Conservation (phyloP, 2,329 filamentous ascomycete genomes). For the Penicillium sp. region DNA sequence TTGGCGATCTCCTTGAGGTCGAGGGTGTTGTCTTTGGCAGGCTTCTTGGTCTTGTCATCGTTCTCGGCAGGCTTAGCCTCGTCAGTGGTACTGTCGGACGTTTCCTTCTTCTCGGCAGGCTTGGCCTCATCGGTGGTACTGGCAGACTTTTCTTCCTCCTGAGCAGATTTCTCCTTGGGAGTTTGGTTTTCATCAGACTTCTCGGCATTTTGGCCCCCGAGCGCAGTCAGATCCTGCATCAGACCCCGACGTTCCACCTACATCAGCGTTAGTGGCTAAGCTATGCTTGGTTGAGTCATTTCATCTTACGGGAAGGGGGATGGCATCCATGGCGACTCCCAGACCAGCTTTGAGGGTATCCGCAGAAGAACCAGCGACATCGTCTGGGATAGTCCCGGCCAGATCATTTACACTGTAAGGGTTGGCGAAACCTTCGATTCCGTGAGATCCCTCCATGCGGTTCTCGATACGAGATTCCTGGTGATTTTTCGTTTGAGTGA, state of each 20-base stretch:
- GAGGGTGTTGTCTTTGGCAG: slow-evolving; percentile 4
- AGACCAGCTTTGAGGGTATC: neutral
- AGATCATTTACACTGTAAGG: neutral
- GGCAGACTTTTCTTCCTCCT: too few species aligned
- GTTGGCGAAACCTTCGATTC: neutral
- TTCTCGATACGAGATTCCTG: too few species aligned
- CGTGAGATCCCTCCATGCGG: too few species aligned
- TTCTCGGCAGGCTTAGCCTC: neutral
- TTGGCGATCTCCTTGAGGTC: slow-evolving; percentile 9
- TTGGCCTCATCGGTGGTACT: too few species aligned
- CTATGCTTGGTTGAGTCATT: neutral
- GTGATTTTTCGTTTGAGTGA: neutral
- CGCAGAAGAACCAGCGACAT: neutral
- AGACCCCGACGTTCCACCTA: neutral
- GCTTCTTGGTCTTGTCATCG: neutral
- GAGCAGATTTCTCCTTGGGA: too few species aligned
- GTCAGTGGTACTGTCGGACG: neutral
- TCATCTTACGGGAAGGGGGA: neutral
- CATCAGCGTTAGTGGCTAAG: neutral
- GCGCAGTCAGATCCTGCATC: neutral
- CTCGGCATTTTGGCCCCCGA: too few species aligned
- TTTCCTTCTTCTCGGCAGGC: neutral
- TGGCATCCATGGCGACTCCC: neutral
- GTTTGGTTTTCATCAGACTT: too few species aligned
- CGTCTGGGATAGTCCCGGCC: neutral